Evolutionary conservation across 2,329 filamentous ascomycete genomes (phyloP), one percentile per base, ranked within the genome.

Genomic region (Beauveria rudraprayagi): DNA sequence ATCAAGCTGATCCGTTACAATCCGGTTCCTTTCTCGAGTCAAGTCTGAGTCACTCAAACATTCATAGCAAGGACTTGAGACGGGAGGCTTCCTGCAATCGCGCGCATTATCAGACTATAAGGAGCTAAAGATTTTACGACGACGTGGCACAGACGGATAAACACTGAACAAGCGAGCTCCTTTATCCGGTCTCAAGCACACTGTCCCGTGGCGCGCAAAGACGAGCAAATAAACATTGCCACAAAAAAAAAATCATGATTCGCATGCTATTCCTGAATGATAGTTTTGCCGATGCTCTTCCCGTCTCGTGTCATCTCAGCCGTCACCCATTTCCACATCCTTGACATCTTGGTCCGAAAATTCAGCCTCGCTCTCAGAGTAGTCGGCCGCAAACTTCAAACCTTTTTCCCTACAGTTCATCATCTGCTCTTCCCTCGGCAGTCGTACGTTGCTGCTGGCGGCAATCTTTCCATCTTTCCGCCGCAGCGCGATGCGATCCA

Each of bases 351-450:
- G 26, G 14, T 61, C 59, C 17, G 59, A 61, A 28, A 61, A 61
- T 10, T 61, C 59, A 2, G 59, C 59, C 46, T 61, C 59, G 19
- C 53, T 43, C 44, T 61, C 59, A 6, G 59, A 61, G 24, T 61
- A 61, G 26, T 61, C 59, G 26, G 56, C 59, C 2, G 59, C 46
- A 34, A 56, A 56, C 3, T 43, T 4, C 28, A 61, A 9, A 3
- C 46, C 17, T 8, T 11, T 17, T 3, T 10, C 8, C 28, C 28
- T 3, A 9, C 17, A 17, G 8, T 10, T n/a, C 17, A 22, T 28
- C 1, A n/a, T 14, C 17, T 54, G 57, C 8, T 16, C 11, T 8
- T 53, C 57, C 5, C n/a, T 17, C 7, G 22, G 19, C 4, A 37
- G 48, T 30, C 41, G 16, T 16, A 40, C 40, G 2, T 24, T 11